phyloP scores from a whole-genome alignment of 2,329 filamentous ascomycete genomes.

The Fonsecaea pedrosoi region DNA sequence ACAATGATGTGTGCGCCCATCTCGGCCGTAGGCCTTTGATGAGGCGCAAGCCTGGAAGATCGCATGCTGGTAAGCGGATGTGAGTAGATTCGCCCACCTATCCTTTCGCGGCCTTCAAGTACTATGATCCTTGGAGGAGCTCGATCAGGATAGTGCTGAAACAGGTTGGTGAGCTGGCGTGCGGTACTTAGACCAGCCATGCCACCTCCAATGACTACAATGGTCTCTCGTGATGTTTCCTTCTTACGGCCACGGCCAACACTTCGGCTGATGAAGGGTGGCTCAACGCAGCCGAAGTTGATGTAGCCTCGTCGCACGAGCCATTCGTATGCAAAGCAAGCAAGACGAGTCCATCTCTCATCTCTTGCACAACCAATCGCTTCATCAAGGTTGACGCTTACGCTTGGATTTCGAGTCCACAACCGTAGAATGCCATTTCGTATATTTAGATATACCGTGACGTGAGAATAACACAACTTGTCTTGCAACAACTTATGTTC shows the following conservation, averaged over 20 bases:
- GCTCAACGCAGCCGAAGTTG: constrained; percentile 89
- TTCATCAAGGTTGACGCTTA: constrained; percentile 80
- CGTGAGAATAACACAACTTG: constrained; percentile 84
- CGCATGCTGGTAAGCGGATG: constrained; percentile 69
- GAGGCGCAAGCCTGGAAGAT: constrained; percentile 57
- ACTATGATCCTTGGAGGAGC: constrained; percentile 78
- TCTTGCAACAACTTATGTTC: constrained; percentile 82
- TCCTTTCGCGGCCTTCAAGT: constrained; percentile 82
- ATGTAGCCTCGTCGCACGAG: constrained; percentile 89
- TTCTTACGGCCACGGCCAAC: constrained; percentile 52
- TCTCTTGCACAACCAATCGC: constrained; percentile 91
- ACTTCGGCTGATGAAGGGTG: constrained; percentile 58
- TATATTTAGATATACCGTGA: constrained; percentile 95
- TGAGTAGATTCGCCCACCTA: constrained; percentile 94
- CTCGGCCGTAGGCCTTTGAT: constrained; percentile 79
- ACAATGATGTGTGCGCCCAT: constrained; percentile 99
- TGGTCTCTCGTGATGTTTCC: constrained; percentile 67
- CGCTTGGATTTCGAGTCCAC: constrained; percentile 85
- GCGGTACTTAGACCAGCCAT: constrained; percentile 92
- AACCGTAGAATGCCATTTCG: constrained; percentile 90
- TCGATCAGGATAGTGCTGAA: constrained; percentile 75
- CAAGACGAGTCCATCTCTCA: constrained; percentile 84
- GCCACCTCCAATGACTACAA: constrained; percentile 91
- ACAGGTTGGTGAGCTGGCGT: constrained; percentile 85
- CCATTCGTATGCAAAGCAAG: constrained; percentile 91